phyloP scores from a whole-genome alignment of 352 stramenopile species.

The Globisporangium barbulae region DNA sequence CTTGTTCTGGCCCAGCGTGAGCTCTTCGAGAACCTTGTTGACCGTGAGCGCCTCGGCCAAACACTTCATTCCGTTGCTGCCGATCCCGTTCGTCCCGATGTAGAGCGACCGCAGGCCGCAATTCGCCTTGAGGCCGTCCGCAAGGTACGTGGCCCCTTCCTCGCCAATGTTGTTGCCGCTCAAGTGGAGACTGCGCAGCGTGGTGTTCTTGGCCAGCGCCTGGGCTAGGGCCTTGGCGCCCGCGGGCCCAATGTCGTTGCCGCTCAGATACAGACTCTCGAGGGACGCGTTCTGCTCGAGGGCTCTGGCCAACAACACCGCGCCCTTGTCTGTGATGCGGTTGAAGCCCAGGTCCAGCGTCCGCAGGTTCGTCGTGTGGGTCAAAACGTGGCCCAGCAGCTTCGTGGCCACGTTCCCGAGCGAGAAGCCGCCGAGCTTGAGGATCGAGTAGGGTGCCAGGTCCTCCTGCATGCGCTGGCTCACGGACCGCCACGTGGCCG shows the following conservation, averaged over 20 bases:
- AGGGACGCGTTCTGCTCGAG: constrained; percentile 63
- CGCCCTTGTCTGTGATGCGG: constrained; percentile 68
- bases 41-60: constrained; percentile 51
- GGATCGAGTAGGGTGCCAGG: constrained; percentile 50
- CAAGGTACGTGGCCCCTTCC: constrained; percentile 51
- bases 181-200: constrained; percentile 62
- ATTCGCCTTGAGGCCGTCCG: constrained; percentile 55
- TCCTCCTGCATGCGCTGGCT: constrained; percentile 52
- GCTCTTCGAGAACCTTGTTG: constrained; percentile 62
- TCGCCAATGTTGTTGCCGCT: constrained; percentile 85
- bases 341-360: constrained; percentile 82
- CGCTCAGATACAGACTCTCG: constrained; percentile 72
- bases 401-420: constrained; percentile 61
- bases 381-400: constrained; percentile 56
- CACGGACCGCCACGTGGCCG: constrained; percentile 28
- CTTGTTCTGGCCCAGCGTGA: constrained; percentile 78
- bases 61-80: constrained; percentile 52
- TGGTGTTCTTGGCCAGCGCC: constrained; percentile 54
- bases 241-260: constrained; percentile 71
- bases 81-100: constrained; percentile 79
- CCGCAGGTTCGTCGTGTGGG: constrained; percentile 33
- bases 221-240: constrained; percentile 45
- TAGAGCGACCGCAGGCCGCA: constrained; percentile 55
- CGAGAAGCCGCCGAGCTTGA: constrained; percentile 81
- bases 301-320: constrained; percentile 47